Evolutionary conservation across 179 eudicot genomes (phyloP), one percentile per base, ranked within the genome.

Genomic region (Silene noctiflora): DNA sequence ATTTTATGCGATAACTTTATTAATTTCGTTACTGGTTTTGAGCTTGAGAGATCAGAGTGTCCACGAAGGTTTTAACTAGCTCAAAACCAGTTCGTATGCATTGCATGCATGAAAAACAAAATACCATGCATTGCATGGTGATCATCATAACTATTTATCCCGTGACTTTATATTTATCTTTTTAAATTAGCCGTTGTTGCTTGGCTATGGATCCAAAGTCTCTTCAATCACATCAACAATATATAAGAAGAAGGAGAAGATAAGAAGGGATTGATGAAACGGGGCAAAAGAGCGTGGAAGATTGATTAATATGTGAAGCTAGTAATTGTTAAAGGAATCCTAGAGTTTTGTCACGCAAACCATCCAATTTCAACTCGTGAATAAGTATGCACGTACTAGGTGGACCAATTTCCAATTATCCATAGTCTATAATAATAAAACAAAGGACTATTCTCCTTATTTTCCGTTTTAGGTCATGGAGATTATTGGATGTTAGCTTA

Each of bases 221-320:
- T 1, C 2, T 3, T 21, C 3, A 19, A 4, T 61, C 66, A 0
- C 76, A 74, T 61, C 66, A 17, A 5, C 51, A 39, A 39, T 39
- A 33, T 33, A 33, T 33, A 33, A 17, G 11, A 11, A 2, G 33
- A 29, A 4, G 19, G 56, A 46, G 24, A 11, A 25, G 56, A 66
- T 39, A 19, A 46, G 29, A 46, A 24, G 12, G 65, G 10, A 65
- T 10, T 48, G 64, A 71, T 63, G 71, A 77, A 71, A 63, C 7
- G 65, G 42, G 76, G 76, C 1, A 10, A 78, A 51, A 71, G 67
- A 72, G 80, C 80, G 58, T 78, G 80, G 25, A 71, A 25, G 48
- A 22, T 44, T 27, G 2, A 27, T 24, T 24, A 4, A 39, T 76
- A 13, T 69, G 68, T 35, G n/a, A n/a, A n/a, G n/a, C 42, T 13